Conservation (phyloP, 2,329 filamentous ascomycete species). For the Chaetomium sp. region DNA sequence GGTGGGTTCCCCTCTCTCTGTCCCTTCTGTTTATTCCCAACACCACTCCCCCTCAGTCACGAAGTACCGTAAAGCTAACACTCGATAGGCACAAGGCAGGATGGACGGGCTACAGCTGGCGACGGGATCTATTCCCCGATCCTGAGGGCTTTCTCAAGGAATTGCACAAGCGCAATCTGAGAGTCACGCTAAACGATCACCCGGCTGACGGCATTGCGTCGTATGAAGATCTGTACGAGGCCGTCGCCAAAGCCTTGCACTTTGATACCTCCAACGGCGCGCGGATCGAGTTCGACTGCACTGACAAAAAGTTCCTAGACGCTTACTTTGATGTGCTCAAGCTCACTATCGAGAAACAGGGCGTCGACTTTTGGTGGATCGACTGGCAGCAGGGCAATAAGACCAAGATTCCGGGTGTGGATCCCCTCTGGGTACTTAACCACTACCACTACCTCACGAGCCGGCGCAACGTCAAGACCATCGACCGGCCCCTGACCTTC, state of each 20-base stretch:
- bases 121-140: conserved; percentile 50
- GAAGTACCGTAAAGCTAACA: too few species aligned
- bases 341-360: conserved; percentile 47
- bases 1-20: too few species aligned
- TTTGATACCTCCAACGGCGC: conserved; percentile 44
- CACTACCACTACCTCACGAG: conserved; percentile 57
- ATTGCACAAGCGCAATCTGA: conserved; percentile 46
- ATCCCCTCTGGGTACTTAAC: conserved; percentile 59
- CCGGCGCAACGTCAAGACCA: conserved; percentile 32
- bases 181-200: conserved; percentile 54
- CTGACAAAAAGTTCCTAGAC: conserved; percentile 46
- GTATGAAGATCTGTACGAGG: conserved; percentile 50
- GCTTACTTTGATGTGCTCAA: conserved; percentile 55
- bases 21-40: too few species aligned
- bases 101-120: conserved; percentile 59
- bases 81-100: conserved; percentile 36
- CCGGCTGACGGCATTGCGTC: conserved; percentile 52
- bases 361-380: conserved; percentile 60
- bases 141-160: conserved; percentile 45
- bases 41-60: too few species aligned
- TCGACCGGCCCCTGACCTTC: conserved; percentile 43
- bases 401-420: conserved; percentile 50
- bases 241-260: conserved; percentile 45
- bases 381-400: conserved; percentile 59
- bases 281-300: conserved; percentile 51